A percentile compares a stretch with the other conserved stretches of the same genome.
phyloP scores from a whole-genome alignment of 139 green algal species.

The Micractinium sp. region DNA sequence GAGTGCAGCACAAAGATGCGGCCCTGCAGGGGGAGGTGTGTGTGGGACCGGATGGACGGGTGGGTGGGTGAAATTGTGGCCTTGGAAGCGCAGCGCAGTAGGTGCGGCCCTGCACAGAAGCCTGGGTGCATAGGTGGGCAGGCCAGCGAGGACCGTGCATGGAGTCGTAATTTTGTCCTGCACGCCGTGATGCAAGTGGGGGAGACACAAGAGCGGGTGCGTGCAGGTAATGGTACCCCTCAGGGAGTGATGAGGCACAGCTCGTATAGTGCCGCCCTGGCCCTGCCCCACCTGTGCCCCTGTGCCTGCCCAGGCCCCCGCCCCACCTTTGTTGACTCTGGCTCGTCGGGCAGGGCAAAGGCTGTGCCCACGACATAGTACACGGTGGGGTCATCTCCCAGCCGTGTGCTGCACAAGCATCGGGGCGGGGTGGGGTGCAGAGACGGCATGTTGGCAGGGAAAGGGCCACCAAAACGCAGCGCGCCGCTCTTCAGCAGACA shows the following conservation, averaged over 20 bases:
- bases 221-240: no score
- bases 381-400: conserved; percentile 53
- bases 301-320: no score
- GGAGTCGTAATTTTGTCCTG: background rate
- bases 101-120: conserved; percentile 67
- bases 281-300: no score
- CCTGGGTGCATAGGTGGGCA: background rate
- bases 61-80: conserved; percentile 61
- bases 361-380: conserved; percentile 93
- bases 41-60: background rate
- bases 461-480: no score
- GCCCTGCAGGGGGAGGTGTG: conserved; percentile 49
- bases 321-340: conserved; percentile 79
- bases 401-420: conserved; percentile 41
- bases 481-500: no score
- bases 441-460: background rate
- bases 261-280: background rate
- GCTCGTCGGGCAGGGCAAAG: conserved; percentile 71
- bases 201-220: background rate
- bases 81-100: conserved; percentile 67
- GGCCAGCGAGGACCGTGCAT: background rate
- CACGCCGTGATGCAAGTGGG: background rate
- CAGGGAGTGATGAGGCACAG: background rate
- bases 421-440: background rate
- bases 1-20: conserved; percentile 79